Evolutionary conservation across 768 basidiomycete genomes (phyloP).

Genomic region (Kwoniella sp.): DNA sequence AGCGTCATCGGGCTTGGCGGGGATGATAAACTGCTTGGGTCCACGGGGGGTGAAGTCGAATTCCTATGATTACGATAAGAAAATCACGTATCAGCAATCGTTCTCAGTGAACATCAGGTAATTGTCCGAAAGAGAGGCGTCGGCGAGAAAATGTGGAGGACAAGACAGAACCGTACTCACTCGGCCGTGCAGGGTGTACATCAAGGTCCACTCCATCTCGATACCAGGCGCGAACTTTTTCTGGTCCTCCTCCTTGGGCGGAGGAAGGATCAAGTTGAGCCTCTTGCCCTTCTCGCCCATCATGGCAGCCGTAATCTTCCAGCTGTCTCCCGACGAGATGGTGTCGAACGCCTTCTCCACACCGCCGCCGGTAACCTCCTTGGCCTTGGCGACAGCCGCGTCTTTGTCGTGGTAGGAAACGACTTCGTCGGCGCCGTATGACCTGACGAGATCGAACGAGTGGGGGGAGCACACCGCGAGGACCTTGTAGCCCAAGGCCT

Average conservation of each 20-base stretch:
- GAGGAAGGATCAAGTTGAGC: conserved; percentile 32
- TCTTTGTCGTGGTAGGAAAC: conserved; percentile 57
- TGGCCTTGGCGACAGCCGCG: conserved; percentile 27
- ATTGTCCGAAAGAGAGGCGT: not conserved
- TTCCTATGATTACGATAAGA: conserved; percentile 9
- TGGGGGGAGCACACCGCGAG: conserved; percentile 55
- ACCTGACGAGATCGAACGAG: conserved; percentile 56
- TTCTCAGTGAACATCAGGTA: not conserved
- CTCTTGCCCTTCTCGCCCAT: conserved; percentile 28
- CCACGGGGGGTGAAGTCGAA: conserved; percentile 31
- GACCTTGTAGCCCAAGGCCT: conserved; percentile 52
- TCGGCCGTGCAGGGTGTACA: conserved; percentile 41
- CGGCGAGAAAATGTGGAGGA: not conserved
- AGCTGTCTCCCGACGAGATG: conserved; percentile 36
- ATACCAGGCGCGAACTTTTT: conserved; percentile 28
- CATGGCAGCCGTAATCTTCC: conserved; percentile 30
- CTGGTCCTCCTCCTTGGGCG: conserved; percentile 19
- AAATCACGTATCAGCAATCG: not conserved
- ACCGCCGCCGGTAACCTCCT: conserved; percentile 34
- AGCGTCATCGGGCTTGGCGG: conserved; percentile 24
- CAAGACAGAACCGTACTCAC: conserved; percentile 24
- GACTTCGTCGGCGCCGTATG: conserved; percentile 57
- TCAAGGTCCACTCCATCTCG: conserved; percentile 30
- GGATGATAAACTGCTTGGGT: conserved; percentile 11
- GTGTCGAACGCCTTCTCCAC: conserved; percentile 37